Evolutionary conservation across 2,329 filamentous ascomycete species (phyloP).

Genomic region (Chaetothyriales sp.): DNA sequence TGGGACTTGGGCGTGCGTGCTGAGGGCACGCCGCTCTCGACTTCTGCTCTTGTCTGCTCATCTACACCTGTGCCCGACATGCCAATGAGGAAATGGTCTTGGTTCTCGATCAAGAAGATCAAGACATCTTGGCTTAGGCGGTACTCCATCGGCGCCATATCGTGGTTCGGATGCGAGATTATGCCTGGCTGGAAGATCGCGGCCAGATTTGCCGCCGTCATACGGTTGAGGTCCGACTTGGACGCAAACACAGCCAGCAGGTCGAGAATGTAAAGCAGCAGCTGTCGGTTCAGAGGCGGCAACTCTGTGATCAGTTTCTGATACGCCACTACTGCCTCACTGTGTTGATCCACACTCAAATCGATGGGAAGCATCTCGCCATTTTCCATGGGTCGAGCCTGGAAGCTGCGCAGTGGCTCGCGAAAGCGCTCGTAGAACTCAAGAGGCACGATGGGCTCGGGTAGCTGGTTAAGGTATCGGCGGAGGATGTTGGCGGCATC

Average conservation of each 20-base stretch:
- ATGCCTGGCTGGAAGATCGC: constrained; percentile 97
- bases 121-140: constrained; percentile 90
- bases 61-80: constrained; percentile 99
- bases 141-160: constrained; percentile 92
- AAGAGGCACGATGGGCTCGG: constrained; percentile 89
- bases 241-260: constrained; percentile 91
- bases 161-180: constrained; percentile 82
- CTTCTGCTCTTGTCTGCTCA: constrained; percentile 55
- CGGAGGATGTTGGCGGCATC: constrained; percentile 94
- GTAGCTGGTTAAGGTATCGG: constrained; percentile 88
- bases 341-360: constrained; percentile 47
- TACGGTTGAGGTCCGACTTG: constrained; percentile 91
- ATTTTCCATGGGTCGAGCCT: constrained; percentile 57
- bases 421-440: constrained; percentile 88
- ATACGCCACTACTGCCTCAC: constrained; percentile 65
- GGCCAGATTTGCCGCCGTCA: constrained; percentile 87
- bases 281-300: constrained; percentile 80
- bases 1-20: constrained; percentile 40
- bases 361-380: constrained; percentile 51
- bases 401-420: constrained; percentile 58
- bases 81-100: constrained; percentile 94
- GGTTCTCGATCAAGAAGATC: constrained; percentile 95
- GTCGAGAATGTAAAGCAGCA: constrained; percentile 90
- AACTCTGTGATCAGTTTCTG: constrained; percentile 85
- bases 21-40: constrained; percentile 51